These are phyloP conservation scores for Trichosporon asahii DNA, from an alignment of 1,284 basidiomycete genomes.

Conservation along the genomic window DNA sequence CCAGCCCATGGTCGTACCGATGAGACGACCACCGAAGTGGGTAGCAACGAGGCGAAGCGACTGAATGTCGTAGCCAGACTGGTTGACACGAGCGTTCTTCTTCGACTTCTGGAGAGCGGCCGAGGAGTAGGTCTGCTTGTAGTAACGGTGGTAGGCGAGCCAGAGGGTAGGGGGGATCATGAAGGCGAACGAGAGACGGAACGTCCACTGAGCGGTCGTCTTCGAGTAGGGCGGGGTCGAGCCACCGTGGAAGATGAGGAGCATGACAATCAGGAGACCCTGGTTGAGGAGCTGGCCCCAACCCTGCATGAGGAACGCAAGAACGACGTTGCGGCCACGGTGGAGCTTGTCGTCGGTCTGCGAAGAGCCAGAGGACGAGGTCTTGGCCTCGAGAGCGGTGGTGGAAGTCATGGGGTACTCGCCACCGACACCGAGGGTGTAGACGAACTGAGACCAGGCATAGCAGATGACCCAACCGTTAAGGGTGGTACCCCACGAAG, in stretches of 20 bases:
- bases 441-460: conserved; percentile 55
- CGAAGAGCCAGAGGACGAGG: conserved; percentile 45
- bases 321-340: conserved; percentile 57
- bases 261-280: conserved; percentile 54
- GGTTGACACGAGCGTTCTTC: conserved; percentile 53
- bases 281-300: conserved; percentile 59
- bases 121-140: conserved; percentile 52
- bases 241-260: conserved; percentile 56
- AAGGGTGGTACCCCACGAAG: conserved; percentile 56
- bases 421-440: conserved; percentile 56
- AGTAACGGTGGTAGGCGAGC: conserved; percentile 58
- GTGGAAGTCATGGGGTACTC: conserved; percentile 60
- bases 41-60: conserved; percentile 55
- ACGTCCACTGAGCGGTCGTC: conserved; percentile 57
- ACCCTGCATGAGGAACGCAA: conserved; percentile 58
- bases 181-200: conserved; percentile 57
- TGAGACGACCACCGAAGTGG: conserved; percentile 57
- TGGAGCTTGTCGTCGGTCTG: conserved; percentile 57
- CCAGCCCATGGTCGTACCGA: conserved; percentile 57
- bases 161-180: conserved; percentile 56
- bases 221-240: conserved; percentile 48
- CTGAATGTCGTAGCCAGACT: conserved; percentile 56
- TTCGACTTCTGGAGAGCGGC: conserved; percentile 52
- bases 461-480: conserved; percentile 60
- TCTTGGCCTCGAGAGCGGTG: conserved; percentile 55